A percentile compares a stretch with the other conserved stretches of the same genome.
Evolutionary conservation across 2,329 filamentous ascomycete genomes (phyloP).

Genomic region (Botryotinia calthae): DNA sequence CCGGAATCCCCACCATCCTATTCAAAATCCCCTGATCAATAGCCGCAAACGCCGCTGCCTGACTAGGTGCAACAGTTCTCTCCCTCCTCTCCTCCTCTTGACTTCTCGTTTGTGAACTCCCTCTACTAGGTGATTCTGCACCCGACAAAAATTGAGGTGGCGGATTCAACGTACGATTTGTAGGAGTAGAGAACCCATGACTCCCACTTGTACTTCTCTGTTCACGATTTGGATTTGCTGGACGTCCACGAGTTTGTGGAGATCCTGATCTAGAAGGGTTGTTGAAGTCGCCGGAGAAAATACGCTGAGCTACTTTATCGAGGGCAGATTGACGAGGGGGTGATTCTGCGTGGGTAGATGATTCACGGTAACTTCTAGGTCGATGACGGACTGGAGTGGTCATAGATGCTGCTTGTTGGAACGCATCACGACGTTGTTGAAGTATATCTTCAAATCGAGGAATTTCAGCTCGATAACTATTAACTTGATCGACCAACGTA

Average conservation of each 20-base stretch:
- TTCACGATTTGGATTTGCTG: slow-evolving; percentile 24
- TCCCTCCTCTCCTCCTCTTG: not conserved
- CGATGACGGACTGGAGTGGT: slow-evolving; percentile 36
- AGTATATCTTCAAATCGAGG: slow-evolving; percentile 72
- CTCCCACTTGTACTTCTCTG: slow-evolving; percentile 29
- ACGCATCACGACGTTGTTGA: slow-evolving; percentile 62
- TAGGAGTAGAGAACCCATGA: slow-evolving; percentile 32
- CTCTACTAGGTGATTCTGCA: slow-evolving; percentile 28
- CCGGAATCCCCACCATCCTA: slow-evolving; percentile 48
- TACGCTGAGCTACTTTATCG: slow-evolving; percentile 61
- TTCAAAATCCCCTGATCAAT: slow-evolving; percentile 62
- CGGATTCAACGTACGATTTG: slow-evolving; percentile 26
- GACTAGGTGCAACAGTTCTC: slow-evolving; percentile 41
- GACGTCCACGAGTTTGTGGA: slow-evolving; percentile 36
- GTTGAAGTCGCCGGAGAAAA: slow-evolving; percentile 51
- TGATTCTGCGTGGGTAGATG: slow-evolving; percentile 47
- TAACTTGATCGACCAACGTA: slow-evolving; percentile 59
- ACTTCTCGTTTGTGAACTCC: slow-evolving; percentile 28
- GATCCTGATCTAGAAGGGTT: slow-evolving; percentile 37
- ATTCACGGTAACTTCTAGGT: slow-evolving; percentile 47
- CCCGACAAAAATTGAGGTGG: slow-evolving; percentile 33
- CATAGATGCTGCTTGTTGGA: slow-evolving; percentile 53
- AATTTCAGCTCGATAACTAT: slow-evolving; percentile 60
- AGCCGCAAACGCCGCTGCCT: slow-evolving; percentile 60
- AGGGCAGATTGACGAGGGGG: slow-evolving; percentile 54